Base-by-base conservation (phyloP, 441 rosid species). In the Sinapis alba region DNA sequence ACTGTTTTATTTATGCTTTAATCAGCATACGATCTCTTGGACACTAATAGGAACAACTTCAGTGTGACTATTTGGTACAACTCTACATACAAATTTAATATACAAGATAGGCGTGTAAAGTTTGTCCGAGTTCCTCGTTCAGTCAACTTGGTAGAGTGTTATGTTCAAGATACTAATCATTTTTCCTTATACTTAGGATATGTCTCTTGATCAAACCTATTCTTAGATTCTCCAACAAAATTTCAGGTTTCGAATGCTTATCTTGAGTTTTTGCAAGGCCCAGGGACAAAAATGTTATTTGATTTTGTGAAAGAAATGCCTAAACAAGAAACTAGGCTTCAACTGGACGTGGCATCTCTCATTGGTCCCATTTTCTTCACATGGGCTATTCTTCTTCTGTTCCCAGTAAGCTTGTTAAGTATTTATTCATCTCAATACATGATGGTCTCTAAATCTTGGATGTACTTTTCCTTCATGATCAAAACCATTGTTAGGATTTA, bases 221-320 rank as follows among this genome's bases (percentile, higher is more conserved):
- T 41, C 50, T 13, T 13, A 41, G 15, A 41, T 13, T 41, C 50
- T 41, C 1, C 50, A 41, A 13, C 36, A 38, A 66, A 72, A 41
- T 54, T 67, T 30, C 78, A 96, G 99, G 96, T 76, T 38, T 87
- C 99, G 67, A 96, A 93, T 83, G 91, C 97, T 58, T 93, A 80
- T 69, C 89, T 96, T 76, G 86, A 82, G 72, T 81, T 82, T 77
- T 62, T 93, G 81, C 83, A 50, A 76, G 97, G 97, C 28, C 75
- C 89, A 12, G 84, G 80, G 28, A 77, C 97, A 56, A 84, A 75
- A 64, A 86, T 96, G 79, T 81, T 83, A 43, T 86, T 93, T 43
- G 96, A 91, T 71, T 96, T 82, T 82, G 84, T 88, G 78, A 91
- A 91, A 83, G 99, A 91, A 85, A 87, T 89, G 93, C 99, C 99